phyloP scores from a whole-genome alignment of 2,329 filamentous ascomycete species.

The Penicillium sp. region DNA sequence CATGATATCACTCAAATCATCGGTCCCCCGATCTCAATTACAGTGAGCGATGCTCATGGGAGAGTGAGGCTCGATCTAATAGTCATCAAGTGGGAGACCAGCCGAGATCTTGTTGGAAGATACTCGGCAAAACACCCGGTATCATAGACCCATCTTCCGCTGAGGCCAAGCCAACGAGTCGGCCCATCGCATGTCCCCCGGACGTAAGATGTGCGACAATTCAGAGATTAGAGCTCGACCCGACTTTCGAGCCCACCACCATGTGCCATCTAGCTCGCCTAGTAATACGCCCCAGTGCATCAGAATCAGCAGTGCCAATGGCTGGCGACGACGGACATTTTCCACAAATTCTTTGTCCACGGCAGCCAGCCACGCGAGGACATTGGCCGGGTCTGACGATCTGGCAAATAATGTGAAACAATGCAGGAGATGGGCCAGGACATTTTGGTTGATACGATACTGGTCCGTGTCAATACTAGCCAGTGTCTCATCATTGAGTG shows the following conservation, averaged over 20 bases:
- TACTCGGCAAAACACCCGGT: not conserved
- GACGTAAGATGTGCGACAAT: conserved; percentile 21
- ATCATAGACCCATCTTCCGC: conserved; percentile 28
- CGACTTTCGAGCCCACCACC: conserved; percentile 38
- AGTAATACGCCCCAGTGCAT: conserved; percentile 39
- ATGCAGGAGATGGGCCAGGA: conserved; percentile 27
- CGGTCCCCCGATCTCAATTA: not conserved
- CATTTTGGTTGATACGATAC: conserved; percentile 30
- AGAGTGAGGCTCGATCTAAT: not conserved
- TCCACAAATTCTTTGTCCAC: conserved; percentile 35
- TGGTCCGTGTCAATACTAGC: conserved; percentile 25
- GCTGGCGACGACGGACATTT: conserved; percentile 28
- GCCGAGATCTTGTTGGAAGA: not conserved
- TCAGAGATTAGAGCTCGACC: conserved; percentile 31
- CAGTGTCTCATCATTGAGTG: conserved; percentile 30
- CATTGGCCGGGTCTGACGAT: conserved; percentile 27
- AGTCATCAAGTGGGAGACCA: not conserved
- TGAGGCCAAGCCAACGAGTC: conserved; percentile 32
- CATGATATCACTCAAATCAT: not conserved
- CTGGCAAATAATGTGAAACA: conserved; percentile 29
- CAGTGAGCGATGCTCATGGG: not conserved
- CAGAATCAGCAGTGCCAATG: conserved; percentile 33
- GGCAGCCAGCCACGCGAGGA: conserved; percentile 35
- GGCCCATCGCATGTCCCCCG: conserved; percentile 24
- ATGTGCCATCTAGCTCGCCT: conserved; percentile 28